Evolutionary conservation across 2,329 filamentous ascomycete species (phyloP).

Genomic region (Microascus cirrosus): DNA sequence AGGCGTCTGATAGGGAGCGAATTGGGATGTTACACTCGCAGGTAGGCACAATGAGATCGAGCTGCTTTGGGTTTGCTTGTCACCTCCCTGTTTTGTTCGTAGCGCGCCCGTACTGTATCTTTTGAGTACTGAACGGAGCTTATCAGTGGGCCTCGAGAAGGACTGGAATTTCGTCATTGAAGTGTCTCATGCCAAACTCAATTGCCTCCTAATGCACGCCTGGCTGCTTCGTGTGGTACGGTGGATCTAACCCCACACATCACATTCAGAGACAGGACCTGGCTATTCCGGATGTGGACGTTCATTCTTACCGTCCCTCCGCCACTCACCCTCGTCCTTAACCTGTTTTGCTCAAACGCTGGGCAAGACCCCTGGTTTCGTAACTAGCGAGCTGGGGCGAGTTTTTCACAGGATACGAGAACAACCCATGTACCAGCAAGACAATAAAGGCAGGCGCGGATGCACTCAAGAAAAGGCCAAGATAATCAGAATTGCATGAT

Average conservation of each 20-base stretch:
- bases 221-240: not conserved
- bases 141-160: not conserved
- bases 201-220: not conserved
- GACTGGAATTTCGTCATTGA: not conserved
- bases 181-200: not conserved
- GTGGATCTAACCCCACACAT: not conserved
- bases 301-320: too few relatives aligned
- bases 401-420: too few relatives aligned
- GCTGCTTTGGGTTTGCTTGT: not conserved
- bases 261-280: not conserved
- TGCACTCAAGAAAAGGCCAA: not conserved
- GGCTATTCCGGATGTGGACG: too few relatives aligned
- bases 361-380: too few relatives aligned
- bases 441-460: not conserved
- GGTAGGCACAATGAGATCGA: not conserved
- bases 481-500: not conserved
- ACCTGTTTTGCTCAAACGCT: too few relatives aligned
- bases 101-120: not conserved
- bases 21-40: not conserved
- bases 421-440: not conserved
- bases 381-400: too few relatives aligned
- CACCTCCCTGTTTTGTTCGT: not conserved
- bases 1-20: not conserved
- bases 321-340: too few relatives aligned
- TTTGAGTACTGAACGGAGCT: not conserved